Conservation (phyloP, 495 filamentous ascomycete species). For the Penicillium goetzii region DNA sequence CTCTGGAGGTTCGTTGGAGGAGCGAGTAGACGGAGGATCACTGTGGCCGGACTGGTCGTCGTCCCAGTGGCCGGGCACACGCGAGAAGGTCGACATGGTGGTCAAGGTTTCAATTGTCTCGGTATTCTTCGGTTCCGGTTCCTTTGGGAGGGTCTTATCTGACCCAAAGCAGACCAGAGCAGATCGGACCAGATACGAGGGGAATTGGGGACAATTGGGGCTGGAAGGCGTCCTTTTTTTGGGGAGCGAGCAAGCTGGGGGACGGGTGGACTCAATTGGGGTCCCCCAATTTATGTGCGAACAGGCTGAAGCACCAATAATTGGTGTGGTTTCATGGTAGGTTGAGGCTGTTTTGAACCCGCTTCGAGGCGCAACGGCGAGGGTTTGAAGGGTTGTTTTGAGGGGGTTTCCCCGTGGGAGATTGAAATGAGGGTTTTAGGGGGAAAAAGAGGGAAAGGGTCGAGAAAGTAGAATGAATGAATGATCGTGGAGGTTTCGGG, state of each 20-base stretch:
- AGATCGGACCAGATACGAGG: background rate
- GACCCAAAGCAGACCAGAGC: background rate
- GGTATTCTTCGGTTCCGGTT: no score
- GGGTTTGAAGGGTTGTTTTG: background rate
- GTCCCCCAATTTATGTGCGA: slow-evolving; percentile 21
- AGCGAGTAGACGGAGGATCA: slow-evolving; percentile 43
- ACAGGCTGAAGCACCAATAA: slow-evolving; percentile 16
- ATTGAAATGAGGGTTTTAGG: background rate
- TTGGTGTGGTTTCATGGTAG: slow-evolving; percentile 28
- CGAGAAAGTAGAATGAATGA: slow-evolving; percentile 3
- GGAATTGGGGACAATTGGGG: background rate
- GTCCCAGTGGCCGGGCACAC: slow-evolving; percentile 26
- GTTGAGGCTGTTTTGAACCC: slow-evolving; percentile 3
- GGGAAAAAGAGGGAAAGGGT: background rate
- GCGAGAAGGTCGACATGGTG: slow-evolving; percentile 11
- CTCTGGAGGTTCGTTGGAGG: slow-evolving; percentile 46
- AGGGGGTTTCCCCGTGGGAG: background rate
- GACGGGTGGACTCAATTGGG: slow-evolving; percentile 4
- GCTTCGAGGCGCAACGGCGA: slow-evolving; percentile 10
- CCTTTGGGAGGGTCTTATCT: background rate
- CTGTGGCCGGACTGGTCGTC: slow-evolving; percentile 29
- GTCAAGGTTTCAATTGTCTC: background rate
- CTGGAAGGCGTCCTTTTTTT: background rate
- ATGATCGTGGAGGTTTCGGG: slow-evolving; percentile 5
- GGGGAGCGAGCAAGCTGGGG: background rate